Conservation (phyloP, 2,329 filamentous ascomycete species). For the Fusarium goolgardi region DNA sequence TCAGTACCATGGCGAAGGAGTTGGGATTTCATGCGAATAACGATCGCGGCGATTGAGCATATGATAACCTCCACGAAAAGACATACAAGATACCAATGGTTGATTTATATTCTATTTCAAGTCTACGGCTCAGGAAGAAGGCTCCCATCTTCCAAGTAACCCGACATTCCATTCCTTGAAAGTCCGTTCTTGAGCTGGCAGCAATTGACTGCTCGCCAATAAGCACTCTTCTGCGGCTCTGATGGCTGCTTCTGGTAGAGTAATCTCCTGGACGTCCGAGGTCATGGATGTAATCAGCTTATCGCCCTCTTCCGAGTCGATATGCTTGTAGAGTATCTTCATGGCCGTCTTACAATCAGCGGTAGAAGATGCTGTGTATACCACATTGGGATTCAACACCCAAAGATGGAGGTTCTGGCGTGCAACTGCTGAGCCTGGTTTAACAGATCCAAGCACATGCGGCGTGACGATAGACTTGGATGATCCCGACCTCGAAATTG, state of each 20-base stretch:
- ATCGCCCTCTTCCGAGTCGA: constrained; percentile 59
- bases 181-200: constrained; percentile 66
- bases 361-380: constrained; percentile 59
- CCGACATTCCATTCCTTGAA: constrained; percentile 77
- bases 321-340: constrained; percentile 64
- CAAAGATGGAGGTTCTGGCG: constrained; percentile 60
- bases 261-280: constrained; percentile 70
- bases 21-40: background rate
- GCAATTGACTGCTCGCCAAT: constrained; percentile 58
- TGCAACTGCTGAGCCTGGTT: constrained; percentile 3
- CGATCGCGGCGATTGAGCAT: background rate
- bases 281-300: constrained; percentile 62
- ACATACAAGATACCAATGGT: background rate
- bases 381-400: constrained; percentile 67
- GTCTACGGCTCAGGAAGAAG: background rate
- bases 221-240: constrained; percentile 58
- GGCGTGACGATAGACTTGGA: constrained; percentile 66
- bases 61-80: background rate
- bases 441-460: constrained; percentile 33
- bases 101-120: background rate
- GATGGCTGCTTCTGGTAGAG: constrained; percentile 64
- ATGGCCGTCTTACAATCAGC: constrained; percentile 55
- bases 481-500: constrained; percentile 66
- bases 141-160: constrained; percentile 61
- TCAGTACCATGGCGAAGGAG: background rate